phyloP scores from a whole-genome alignment of 768 basidiomycete genomes.

The Leucocoprinus leucothites region DNA sequence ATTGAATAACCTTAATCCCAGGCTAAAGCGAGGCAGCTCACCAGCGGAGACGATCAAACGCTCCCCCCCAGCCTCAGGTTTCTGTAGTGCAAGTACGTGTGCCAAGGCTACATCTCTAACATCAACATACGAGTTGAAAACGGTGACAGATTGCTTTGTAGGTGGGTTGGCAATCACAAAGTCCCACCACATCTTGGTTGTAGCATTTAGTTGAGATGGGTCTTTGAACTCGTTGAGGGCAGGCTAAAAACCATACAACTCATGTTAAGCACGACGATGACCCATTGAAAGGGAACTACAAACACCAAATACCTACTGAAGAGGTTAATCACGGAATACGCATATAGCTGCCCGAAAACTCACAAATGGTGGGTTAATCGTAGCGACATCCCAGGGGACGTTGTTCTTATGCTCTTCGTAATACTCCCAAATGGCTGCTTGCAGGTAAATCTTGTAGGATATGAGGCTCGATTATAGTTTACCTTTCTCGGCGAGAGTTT shows the following conservation, averaged over 20 bases:
- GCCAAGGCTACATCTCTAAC: slow-evolving; percentile 50
- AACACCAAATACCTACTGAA: no score
- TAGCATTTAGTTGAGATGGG: neutral
- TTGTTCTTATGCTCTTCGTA: slow-evolving; percentile 33
- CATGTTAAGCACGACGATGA: no score
- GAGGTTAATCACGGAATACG: no score
- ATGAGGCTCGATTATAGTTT: no score
- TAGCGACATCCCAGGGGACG: slow-evolving; percentile 49
- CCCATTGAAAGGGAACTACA: no score
- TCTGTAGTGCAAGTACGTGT: slow-evolving; percentile 48
- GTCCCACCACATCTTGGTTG: neutral
- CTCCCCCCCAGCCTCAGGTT: slow-evolving; percentile 46
- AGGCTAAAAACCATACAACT: neutral
- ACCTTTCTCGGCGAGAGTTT: slow-evolving; percentile 50
- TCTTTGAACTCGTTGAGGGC: neutral
- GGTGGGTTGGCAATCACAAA: neutral
- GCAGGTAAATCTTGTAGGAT: slow-evolving; percentile 15
- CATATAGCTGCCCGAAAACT: slow-evolving; percentile 6
- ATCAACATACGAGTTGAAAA: slow-evolving; percentile 31
- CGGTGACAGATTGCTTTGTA: neutral
- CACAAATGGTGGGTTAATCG: slow-evolving; percentile 52
- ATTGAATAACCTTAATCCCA: no score
- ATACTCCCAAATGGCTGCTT: slow-evolving; percentile 41
- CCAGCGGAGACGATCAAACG: slow-evolving; percentile 45
- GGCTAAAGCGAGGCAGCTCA: neutral